Percentiles rank a stretch among this genome's conserved stretches.
phyloP scores from a whole-genome alignment of 192 early-diverging fungal species.

The Gaertneriomyces semiglobifer region DNA sequence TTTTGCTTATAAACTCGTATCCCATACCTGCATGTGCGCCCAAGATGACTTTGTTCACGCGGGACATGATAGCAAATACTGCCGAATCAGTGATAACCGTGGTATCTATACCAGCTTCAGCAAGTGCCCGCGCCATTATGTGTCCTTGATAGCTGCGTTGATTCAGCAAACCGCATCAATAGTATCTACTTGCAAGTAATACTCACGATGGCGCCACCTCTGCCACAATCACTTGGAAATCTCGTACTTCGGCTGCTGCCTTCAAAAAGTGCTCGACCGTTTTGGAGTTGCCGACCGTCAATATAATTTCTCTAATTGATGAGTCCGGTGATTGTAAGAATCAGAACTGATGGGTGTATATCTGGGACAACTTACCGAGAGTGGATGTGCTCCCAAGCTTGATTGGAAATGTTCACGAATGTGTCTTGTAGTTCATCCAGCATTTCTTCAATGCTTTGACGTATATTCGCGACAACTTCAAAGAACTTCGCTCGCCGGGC shows the following conservation, averaged over 20 bases:
- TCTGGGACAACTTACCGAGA: constrained; percentile 69
- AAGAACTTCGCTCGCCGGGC: constrained; percentile 42
- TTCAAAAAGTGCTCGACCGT: constrained; percentile 84
- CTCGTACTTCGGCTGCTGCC: constrained; percentile 75
- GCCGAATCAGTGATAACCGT: constrained; percentile 90
- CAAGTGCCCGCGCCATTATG: constrained; percentile 71
- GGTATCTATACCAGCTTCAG: constrained; percentile 79
- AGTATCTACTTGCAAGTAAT: background rate
- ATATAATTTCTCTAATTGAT: constrained; percentile 78
- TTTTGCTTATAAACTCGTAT: background rate
- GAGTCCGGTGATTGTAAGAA: too few relatives aligned
- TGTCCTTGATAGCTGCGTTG: constrained; percentile 73
- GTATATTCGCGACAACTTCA: constrained; percentile 62
- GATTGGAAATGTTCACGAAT: constrained; percentile 72
- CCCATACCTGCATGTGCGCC: constrained; percentile 77
- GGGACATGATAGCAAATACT: constrained; percentile 94
- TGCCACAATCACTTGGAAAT: constrained; percentile 92
- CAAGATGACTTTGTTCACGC: constrained; percentile 95
- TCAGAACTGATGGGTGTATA: background rate
- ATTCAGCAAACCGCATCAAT: background rate
- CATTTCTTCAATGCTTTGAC: constrained; percentile 81
- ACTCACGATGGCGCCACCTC: constrained; percentile 85
- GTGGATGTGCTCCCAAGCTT: constrained; percentile 89
- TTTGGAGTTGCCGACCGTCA: constrained; percentile 86
- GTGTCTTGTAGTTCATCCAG: constrained; percentile 81